Conservation (phyloP, 306 rosid species). For the Hippophae gyantsensis region DNA sequence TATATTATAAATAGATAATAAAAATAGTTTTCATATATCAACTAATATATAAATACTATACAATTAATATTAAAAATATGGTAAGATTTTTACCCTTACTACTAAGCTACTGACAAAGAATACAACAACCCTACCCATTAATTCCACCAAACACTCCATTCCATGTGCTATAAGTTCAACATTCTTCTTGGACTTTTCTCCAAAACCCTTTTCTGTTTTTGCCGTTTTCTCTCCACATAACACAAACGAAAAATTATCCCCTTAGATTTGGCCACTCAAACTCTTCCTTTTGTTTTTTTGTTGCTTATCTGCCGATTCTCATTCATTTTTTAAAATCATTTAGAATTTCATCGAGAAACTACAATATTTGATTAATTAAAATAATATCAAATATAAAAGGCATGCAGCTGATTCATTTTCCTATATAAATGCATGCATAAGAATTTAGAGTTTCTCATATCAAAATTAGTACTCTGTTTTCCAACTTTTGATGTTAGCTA, state of each 20-base stretch:
- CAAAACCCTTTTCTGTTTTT: conserved; percentile 27
- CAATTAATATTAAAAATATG: no score
- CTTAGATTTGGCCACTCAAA: conserved; percentile 42
- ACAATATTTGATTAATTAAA: neutral
- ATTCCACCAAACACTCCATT: conserved; percentile 69
- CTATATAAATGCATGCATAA: no score
- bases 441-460: no score
- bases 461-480: no score
- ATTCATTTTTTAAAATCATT: conserved; percentile 26
- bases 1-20: no score
- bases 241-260: conserved; percentile 3
- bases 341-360: conserved; percentile 32
- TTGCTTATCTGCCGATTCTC: conserved; percentile 46
- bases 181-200: conserved; percentile 47
- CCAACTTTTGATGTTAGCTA: no score
- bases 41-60: no score
- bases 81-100: no score
- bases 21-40: no score
- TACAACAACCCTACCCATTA: conserved; percentile 36
- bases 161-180: conserved; percentile 61
- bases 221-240: conserved; percentile 22
- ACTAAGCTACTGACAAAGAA: conserved; percentile 12
- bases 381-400: conserved; percentile 10
- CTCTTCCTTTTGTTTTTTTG: conserved; percentile 52
- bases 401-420: conserved; percentile 16